Conservation (phyloP, 805 yeast genomes). For the Candida ficus region DNA sequence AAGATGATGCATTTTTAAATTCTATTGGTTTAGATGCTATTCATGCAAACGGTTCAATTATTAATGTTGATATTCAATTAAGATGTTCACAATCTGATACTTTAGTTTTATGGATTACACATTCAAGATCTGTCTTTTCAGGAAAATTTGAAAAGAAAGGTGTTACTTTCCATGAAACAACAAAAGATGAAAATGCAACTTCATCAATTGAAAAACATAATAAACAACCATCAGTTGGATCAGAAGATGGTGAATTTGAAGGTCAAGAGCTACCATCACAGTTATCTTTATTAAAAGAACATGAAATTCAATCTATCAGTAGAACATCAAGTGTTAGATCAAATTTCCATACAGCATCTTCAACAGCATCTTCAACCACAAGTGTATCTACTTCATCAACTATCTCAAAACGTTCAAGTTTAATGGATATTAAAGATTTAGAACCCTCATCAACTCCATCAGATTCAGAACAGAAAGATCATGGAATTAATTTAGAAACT, state of each 20-base stretch:
- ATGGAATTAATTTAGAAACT: slow-evolving; percentile 9
- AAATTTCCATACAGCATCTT: slow-evolving; percentile 13
- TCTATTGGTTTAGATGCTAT: slow-evolving; percentile 65
- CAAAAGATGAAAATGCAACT: background rate
- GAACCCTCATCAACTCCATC: background rate
- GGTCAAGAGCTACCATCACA: slow-evolving; percentile 36
- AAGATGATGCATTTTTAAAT: slow-evolving; percentile 47
- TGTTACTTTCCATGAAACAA: slow-evolving; percentile 14
- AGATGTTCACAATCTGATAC: slow-evolving; percentile 59
- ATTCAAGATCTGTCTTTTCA: slow-evolving; percentile 46
- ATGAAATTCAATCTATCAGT: slow-evolving; percentile 26
- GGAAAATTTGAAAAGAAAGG: slow-evolving; percentile 9
- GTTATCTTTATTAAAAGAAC: slow-evolving; percentile 33
- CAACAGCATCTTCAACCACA: slow-evolving; percentile 14
- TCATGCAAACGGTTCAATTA: slow-evolving; percentile 62
- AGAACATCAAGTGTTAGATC: slow-evolving; percentile 24
- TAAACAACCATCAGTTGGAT: background rate
- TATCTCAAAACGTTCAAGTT: slow-evolving; percentile 6
- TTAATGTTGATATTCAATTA: slow-evolving; percentile 75
- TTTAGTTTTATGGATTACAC: slow-evolving; percentile 80
- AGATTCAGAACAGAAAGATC: slow-evolving; percentile 6
- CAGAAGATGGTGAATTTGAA: slow-evolving; percentile 26
- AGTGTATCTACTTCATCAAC: slow-evolving; percentile 8
- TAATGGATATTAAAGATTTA: slow-evolving; percentile 2
- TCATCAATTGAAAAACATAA: background rate